Evolutionary conservation across 345 rosid genomes (phyloP), one percentile per base, ranked within the genome.

Genomic region (Nephelium lappaceum): DNA sequence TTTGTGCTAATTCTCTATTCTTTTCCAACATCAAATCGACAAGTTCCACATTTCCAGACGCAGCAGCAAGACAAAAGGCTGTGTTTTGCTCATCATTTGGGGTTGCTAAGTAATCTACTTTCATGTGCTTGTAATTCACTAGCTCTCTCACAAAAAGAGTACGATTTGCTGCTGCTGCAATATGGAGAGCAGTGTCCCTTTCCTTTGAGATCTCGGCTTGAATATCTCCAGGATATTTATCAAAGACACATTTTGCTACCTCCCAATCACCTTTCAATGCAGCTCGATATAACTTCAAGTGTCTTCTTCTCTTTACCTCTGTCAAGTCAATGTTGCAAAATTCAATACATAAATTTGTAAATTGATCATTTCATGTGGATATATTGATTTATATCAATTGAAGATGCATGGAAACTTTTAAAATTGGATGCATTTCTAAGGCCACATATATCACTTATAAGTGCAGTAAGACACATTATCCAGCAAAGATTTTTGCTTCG

Each of bases 111-210:
- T 64, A 14, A 0, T 62, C 58, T 0, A 14, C 9, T 0, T 0
- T 2, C 72, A 80, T 75, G 16, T 14, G 24, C 14, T 6, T n/a
- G 51, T 45, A 7, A 0, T 41, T 3, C 1, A 80, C 45, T 25
- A 80, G 47, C 12, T 80, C 4, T 18, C 10, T 18, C n/a, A 71
- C 79, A 42, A 76, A 80, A 38, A 14, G 9, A 1, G 49, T 6
- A 5, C 65, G 72, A 0, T 42, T 61, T 6, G 83, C 79, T 12
- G 71, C 75, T 0, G 79, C 65, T 70, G 79, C 79, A 23, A 80
- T 75, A 38, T 80, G 83, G 0, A 80, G 79, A 25, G 78, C 71
- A 5, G 78, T 80, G 24, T 80, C 71, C 42, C 19, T 41, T 45
- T 16, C 14, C n/a, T 24, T n/a, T 31, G 69, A 74, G 23, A 73